These are phyloP conservation scores for Dendrocalamus sinicus DNA, from an alignment of 176 grass and related monocot genomes.

Conservation along the genomic window DNA sequence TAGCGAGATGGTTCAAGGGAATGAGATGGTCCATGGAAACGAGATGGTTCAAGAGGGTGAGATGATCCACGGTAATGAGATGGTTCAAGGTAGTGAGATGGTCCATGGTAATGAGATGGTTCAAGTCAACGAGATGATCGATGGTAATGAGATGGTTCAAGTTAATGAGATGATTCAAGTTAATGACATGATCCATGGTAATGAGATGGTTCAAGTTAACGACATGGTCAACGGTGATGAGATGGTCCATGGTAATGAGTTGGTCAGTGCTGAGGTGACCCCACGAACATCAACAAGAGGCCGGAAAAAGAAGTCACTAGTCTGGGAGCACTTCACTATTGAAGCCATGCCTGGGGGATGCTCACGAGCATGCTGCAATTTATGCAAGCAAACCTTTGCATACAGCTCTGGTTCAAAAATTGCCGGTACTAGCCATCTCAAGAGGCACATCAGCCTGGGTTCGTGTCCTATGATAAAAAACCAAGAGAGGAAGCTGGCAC, in stretches of 20 bases:
- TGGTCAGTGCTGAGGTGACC: constrained; percentile 48
- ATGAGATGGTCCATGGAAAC: constrained; percentile 34
- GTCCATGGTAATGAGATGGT: constrained; percentile 51
- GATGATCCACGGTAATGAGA: constrained; percentile 31
- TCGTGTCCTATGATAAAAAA: constrained; percentile 81
- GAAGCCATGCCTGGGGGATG: constrained; percentile 59
- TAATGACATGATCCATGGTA: constrained; percentile 40
- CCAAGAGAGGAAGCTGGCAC: constrained; percentile 52
- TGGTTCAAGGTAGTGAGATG: constrained; percentile 33
- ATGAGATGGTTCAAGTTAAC: constrained; percentile 48
- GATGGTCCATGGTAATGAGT: constrained; percentile 48
- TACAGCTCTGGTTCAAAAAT: constrained; percentile 90
- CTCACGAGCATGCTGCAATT: constrained; percentile 79
- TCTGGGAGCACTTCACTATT: constrained; percentile 89
- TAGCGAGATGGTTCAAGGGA: constrained; percentile 13
- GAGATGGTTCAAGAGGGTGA: background rate
- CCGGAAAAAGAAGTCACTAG: constrained; percentile 76
- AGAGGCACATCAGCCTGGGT: constrained; percentile 82
- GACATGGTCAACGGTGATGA: constrained; percentile 47
- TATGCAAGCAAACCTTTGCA: constrained; percentile 90
- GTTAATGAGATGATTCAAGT: constrained; percentile 52
- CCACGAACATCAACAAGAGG: constrained; percentile 53
- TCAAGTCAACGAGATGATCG: constrained; percentile 30
- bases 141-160: constrained; percentile 45
- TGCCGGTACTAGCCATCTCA: constrained; percentile 87